These are phyloP conservation scores for Botrytis byssoidea DNA, from an alignment of 2,329 filamentous ascomycete genomes.

Conservation along the genomic window DNA sequence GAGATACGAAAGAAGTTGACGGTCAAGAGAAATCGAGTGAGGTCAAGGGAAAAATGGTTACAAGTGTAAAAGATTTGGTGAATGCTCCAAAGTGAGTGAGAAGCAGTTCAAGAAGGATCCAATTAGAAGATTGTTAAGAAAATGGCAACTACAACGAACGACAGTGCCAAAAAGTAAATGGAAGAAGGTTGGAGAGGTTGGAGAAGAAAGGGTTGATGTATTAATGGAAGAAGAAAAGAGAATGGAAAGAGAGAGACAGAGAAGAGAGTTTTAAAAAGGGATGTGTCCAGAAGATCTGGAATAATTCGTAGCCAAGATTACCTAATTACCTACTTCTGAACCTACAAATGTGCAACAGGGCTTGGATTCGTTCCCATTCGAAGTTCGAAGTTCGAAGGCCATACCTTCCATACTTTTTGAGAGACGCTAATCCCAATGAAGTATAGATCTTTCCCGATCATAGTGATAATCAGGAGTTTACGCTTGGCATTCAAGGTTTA, in stretches of 20 bases:
- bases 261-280: background rate
- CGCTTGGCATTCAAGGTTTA: slow-evolving; percentile 16
- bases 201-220: slow-evolving; percentile 13
- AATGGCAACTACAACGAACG: slow-evolving; percentile 32
- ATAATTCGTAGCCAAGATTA: background rate
- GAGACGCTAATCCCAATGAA: background rate
- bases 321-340: background rate
- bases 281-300: background rate
- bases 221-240: background rate
- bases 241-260: background rate
- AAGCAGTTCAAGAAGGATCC: slow-evolving; percentile 24
- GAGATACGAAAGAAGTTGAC: background rate
- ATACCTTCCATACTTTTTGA: background rate
- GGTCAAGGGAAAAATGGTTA: background rate
- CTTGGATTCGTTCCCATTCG: background rate
- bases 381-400: background rate
- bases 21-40: slow-evolving; percentile 8
- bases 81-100: slow-evolving; percentile 32
- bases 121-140: slow-evolving; percentile 26
- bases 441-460: background rate
- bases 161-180: slow-evolving; percentile 21
- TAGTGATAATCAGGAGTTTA: slow-evolving; percentile 7
- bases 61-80: slow-evolving; percentile 14
- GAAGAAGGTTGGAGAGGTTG: slow-evolving; percentile 1
- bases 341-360: background rate